Percentiles rank a stretch among this genome's conserved stretches.
Conservation (phyloP, 768 basidiomycete genomes). For the Kwoniella newhampshirensis region DNA sequence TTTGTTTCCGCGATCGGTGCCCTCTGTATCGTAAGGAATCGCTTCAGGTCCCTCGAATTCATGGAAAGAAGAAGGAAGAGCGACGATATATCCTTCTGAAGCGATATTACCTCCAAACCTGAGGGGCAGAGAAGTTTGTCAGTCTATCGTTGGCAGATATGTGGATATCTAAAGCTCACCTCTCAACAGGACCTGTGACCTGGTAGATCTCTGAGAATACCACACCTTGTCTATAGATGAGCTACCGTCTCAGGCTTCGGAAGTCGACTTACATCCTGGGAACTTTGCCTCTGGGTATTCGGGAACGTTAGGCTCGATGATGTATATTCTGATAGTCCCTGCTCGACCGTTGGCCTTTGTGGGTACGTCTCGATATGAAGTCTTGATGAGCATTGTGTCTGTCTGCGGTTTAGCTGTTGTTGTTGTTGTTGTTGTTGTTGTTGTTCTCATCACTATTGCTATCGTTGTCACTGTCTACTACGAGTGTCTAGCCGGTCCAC, state of each 20-base stretch:
- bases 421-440: not conserved
- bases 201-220: conserved; percentile 78
- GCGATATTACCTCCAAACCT: conserved; percentile 52
- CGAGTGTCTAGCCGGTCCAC: conserved; percentile 4
- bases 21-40: conserved; percentile 83
- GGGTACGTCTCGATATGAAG: conserved; percentile 73
- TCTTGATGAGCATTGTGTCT: conserved; percentile 75
- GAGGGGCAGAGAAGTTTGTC: conserved; percentile 59
- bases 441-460: not conserved
- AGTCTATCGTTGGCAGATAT: conserved; percentile 59
- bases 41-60: conserved; percentile 88
- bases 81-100: conserved; percentile 50
- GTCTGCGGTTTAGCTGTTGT: no score
- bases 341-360: conserved; percentile 64
- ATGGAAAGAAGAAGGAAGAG: conserved; percentile 63
- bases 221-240: conserved; percentile 59
- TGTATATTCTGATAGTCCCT: conserved; percentile 72
- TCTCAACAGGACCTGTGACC: conserved; percentile 94
- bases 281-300: conserved; percentile 88
- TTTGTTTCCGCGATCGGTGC: conserved; percentile 86
- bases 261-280: conserved; percentile 61
- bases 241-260: not conserved
- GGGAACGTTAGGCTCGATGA: conserved; percentile 75
- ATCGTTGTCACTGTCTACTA: not conserved
- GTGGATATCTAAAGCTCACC: conserved; percentile 56